Evolutionary conservation across 768 basidiomycete genomes (phyloP), one percentile per base, ranked within the genome.

Genomic region (Leccinum arenicola): DNA sequence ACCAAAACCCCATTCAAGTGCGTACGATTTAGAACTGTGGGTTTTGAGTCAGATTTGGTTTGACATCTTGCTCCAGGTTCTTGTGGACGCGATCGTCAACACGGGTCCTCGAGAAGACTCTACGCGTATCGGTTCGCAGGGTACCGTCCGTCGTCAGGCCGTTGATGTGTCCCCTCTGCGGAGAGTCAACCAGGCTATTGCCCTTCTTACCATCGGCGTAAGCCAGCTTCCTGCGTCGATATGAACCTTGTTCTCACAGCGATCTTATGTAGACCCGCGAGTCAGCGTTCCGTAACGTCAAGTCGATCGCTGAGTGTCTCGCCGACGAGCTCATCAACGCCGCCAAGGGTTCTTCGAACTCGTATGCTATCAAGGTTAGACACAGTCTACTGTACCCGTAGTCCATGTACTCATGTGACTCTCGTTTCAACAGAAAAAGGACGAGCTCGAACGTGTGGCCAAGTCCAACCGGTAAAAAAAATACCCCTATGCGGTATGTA

Each of bases 261-360:
- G 33, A 36, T 50, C 50, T 21, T 0, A 2, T 33, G 21, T 66
- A 97, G 94, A 97, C 96, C 64, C 97, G 97, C 73, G 97, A 99
- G 80, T 98, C 96, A 50, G 95, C 97, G 55, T 99, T 99, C 94
- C 93, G 97, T 78, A 99, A 99, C 81, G 93, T 98, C 70, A 99
- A 99, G 80, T 97, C 95, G 61, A 90, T 99, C 69, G 95, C 97
- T 61, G 96, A 98, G 81, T 98, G 96, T 80, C 85, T 98, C 55
- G 96, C 97, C 61, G 97, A 98, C 75, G 97, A 99, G 77, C 89
- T 98, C 72, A 98, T 98, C 85, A 99, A 99, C 77, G 97, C 97
- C 55, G 97, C 96, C 65, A 98, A 99, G 83, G 97, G 97, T 64
- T 98, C 97, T 52, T 98, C 95, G 72, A 99, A 99, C 89, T 98